These are phyloP conservation scores for Colletotrichum echinochloae DNA, from an alignment of 2,329 filamentous ascomycete genomes.

Conservation along the genomic window DNA sequence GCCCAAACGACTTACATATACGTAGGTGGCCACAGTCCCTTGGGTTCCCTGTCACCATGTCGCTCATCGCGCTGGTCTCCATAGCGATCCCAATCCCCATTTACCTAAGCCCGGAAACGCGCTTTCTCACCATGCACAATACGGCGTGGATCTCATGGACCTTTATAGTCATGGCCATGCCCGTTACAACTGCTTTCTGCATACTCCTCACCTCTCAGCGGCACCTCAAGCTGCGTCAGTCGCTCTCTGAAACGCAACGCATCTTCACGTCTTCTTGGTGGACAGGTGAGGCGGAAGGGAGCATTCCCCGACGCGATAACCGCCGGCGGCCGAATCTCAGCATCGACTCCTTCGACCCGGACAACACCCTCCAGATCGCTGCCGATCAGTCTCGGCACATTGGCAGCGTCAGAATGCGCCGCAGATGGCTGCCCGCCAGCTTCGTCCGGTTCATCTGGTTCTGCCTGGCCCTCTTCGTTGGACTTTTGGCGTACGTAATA, in stretches of 20 bases:
- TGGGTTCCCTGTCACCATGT: slow-evolving; percentile 74
- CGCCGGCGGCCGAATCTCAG: slow-evolving; percentile 55
- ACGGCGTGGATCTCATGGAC: slow-evolving; percentile 78
- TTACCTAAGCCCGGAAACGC: slow-evolving; percentile 65
- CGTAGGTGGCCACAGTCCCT: slow-evolving; percentile 70
- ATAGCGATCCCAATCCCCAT: slow-evolving; percentile 70
- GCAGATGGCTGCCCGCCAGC: slow-evolving; percentile 72
- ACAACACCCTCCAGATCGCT: slow-evolving; percentile 43
- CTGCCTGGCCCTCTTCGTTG: slow-evolving; percentile 71
- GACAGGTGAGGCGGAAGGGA: slow-evolving; percentile 66
- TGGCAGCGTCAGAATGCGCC: slow-evolving; percentile 56
- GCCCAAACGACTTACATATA: not conserved
- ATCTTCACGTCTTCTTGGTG: slow-evolving; percentile 76
- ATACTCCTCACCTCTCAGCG: slow-evolving; percentile 74
- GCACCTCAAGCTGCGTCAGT: slow-evolving; percentile 70
- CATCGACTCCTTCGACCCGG: slow-evolving; percentile 54
- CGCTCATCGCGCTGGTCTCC: slow-evolving; percentile 70
- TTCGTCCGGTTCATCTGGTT: slow-evolving; percentile 79
- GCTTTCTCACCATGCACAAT: slow-evolving; percentile 70
- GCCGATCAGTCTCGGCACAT: slow-evolving; percentile 39
- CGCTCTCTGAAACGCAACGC: slow-evolving; percentile 74
- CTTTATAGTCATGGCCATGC: slow-evolving; percentile 77
- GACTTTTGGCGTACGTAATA: slow-evolving; percentile 73
- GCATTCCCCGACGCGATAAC: slow-evolving; percentile 56
- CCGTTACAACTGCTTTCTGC: slow-evolving; percentile 73